Percentiles rank a stretch among this genome's conserved stretches.
Evolutionary conservation across 2,329 filamentous ascomycete genomes (phyloP).

Genomic region (Microcyclospora pomicola): DNA sequence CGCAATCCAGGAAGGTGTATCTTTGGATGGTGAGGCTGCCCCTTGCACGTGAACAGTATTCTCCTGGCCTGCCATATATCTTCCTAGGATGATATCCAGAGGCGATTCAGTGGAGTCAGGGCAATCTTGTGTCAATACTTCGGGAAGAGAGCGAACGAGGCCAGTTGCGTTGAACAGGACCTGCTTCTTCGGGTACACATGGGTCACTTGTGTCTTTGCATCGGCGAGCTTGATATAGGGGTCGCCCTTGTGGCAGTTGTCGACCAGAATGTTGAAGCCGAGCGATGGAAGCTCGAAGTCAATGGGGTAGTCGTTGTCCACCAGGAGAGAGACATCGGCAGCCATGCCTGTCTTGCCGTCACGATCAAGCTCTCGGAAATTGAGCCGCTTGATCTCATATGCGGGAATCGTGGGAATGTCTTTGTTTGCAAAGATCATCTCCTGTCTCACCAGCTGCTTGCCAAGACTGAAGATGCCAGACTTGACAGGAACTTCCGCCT

Average conservation of each 20-base stretch:
- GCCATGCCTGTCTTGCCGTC: conserved; percentile 52
- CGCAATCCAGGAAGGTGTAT: conserved; percentile 69
- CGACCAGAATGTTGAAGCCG: conserved; percentile 71
- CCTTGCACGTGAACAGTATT: conserved; percentile 75
- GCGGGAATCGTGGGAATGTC: conserved; percentile 65
- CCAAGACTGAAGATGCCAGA: conserved; percentile 71
- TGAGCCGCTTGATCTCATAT: conserved; percentile 69
- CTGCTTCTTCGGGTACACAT: conserved; percentile 53
- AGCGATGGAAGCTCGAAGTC: conserved; percentile 64
- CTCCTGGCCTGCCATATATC: conserved; percentile 67
- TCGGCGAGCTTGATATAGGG: conserved; percentile 66
- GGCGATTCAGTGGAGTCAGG: conserved; percentile 68
- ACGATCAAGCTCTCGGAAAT: conserved; percentile 56
- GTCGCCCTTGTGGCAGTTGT: conserved; percentile 60
- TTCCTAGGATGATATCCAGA: conserved; percentile 64
- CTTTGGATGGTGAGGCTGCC: conserved; percentile 44
- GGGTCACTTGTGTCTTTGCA: conserved; percentile 53
- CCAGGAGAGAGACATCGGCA: conserved; percentile 60
- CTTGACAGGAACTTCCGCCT: conserved; percentile 58
- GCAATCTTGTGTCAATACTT: conserved; percentile 57
- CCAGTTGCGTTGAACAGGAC: conserved; percentile 59
- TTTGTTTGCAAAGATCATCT: conserved; percentile 57
- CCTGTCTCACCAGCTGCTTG: conserved; percentile 59
- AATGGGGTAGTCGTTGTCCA: conserved; percentile 67
- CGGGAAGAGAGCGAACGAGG: conserved; percentile 58